These are phyloP conservation scores for Cryptosporidium meleagridis DNA, from an alignment of 169 alveolate genomes.

Conservation along the genomic window DNA sequence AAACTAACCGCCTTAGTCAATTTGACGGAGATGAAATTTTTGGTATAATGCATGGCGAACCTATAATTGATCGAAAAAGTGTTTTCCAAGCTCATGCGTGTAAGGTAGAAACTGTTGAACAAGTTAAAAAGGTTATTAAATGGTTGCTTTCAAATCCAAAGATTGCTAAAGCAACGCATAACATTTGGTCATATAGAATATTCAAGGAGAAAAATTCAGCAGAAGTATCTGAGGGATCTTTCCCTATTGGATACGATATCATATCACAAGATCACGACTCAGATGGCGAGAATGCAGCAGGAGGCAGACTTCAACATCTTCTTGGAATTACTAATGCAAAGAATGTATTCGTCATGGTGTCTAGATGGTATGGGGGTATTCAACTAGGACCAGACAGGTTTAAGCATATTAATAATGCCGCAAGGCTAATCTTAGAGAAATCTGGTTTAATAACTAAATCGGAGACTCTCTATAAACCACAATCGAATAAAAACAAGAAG, in stretches of 20 bases:
- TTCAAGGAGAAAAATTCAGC: background rate
- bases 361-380: slow-evolving; percentile 79
- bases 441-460: slow-evolving; percentile 57
- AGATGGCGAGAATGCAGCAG: slow-evolving; percentile 78
- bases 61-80: slow-evolving; percentile 76
- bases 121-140: slow-evolving; percentile 52
- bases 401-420: slow-evolving; percentile 77
- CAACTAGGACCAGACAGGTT: slow-evolving; percentile 78
- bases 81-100: slow-evolving; percentile 77
- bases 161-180: slow-evolving; percentile 77
- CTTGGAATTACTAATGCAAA: slow-evolving; percentile 21
- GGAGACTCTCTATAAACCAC: background rate
- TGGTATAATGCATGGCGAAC: slow-evolving; percentile 74
- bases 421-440: slow-evolving; percentile 72
- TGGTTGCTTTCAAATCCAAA: slow-evolving; percentile 53
- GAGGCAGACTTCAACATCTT: slow-evolving; percentile 77
- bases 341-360: slow-evolving; percentile 75
- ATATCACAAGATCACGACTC: slow-evolving; percentile 75
- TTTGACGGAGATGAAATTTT: slow-evolving; percentile 34
- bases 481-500: background rate
- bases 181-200: slow-evolving; percentile 75
- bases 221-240: slow-evolving; percentile 3
- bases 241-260: slow-evolving; percentile 64
- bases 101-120: slow-evolving; percentile 37
- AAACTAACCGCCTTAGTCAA: background rate